Conservation (phyloP, 2,329 filamentous ascomycete genomes). For the Epichloe sibirici region DNA sequence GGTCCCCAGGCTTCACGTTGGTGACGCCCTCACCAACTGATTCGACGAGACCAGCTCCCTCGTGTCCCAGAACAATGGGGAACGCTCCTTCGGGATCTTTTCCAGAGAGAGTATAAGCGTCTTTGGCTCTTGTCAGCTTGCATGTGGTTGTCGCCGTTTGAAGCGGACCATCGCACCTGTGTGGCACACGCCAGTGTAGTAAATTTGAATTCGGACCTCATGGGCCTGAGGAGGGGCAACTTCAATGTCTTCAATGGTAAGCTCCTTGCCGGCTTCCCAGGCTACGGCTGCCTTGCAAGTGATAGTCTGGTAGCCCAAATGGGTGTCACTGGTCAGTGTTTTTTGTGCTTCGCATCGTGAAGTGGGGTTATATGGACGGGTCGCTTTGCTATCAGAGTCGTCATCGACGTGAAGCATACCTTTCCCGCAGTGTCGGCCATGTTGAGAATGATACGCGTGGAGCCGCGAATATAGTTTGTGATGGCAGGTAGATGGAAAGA, state of each 20-base stretch:
- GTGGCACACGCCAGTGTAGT: conserved; percentile 98
- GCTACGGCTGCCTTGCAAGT: conserved; percentile 96
- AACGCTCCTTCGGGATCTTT: conserved; percentile 96
- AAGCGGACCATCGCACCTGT: conserved; percentile 48
- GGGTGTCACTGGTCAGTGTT: conserved; percentile 3
- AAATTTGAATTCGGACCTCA: conserved; percentile 93
- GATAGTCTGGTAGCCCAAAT: conserved; percentile 55
- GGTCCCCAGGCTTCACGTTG: conserved; percentile 84
- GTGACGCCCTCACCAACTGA: conserved; percentile 92
- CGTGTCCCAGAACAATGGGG: conserved; percentile 78
- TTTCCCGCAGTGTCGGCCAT: conserved; percentile 8
- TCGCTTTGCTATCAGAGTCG: background rate
- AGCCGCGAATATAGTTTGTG: background rate
- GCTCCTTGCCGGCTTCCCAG: conserved; percentile 88
- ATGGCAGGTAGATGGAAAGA: background rate
- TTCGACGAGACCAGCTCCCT: conserved; percentile 85
- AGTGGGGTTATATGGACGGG: conserved; percentile 5
- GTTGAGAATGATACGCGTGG: background rate
- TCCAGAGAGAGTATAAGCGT: conserved; percentile 89
- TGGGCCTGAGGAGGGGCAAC: conserved; percentile 79
- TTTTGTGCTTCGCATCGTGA: conserved; percentile 1
- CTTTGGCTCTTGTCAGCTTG: conserved; percentile 26
- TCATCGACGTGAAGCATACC: conserved; percentile 3
- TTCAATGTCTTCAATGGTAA: conserved; percentile 84
- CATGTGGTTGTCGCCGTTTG: background rate